Conservation (phyloP, 805 yeast genomes). For the Candida germanica region DNA sequence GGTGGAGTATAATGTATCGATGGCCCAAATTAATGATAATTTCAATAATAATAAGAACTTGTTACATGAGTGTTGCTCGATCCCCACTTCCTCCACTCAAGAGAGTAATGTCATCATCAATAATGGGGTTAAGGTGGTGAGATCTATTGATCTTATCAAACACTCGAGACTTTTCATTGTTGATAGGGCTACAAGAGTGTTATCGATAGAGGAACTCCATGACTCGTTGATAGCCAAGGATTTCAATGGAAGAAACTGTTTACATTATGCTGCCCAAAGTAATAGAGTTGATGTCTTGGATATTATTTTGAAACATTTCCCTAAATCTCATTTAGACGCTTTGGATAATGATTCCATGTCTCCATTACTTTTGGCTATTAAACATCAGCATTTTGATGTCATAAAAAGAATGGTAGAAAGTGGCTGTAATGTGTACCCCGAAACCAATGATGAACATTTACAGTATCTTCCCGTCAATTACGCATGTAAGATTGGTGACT, state of each 20-base stretch:
- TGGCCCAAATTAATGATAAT: slow-evolving; percentile 63
- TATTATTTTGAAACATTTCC: slow-evolving; percentile 38
- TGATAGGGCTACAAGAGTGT: slow-evolving; percentile 26
- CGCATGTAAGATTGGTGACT: slow-evolving; percentile 85
- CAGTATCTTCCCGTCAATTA: slow-evolving; percentile 76
- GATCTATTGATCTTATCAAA: slow-evolving; percentile 34
- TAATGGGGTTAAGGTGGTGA: slow-evolving; percentile 38
- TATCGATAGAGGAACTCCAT: slow-evolving; percentile 14
- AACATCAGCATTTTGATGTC: slow-evolving; percentile 53
- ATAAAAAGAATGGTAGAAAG: slow-evolving; percentile 29
- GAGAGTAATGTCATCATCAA: slow-evolving; percentile 39
- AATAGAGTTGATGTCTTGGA: slow-evolving; percentile 44
- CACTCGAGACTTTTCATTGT: slow-evolving; percentile 39
- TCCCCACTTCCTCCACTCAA: slow-evolving; percentile 32
- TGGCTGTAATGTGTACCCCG: slow-evolving; percentile 40
- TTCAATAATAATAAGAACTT: slow-evolving; percentile 57
- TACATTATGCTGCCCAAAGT: slow-evolving; percentile 79
- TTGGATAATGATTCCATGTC: slow-evolving; percentile 76
- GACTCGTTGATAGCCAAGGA: slow-evolving; percentile 44
- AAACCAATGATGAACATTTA: slow-evolving; percentile 48
- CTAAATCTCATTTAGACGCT: slow-evolving; percentile 40
- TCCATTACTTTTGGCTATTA: slow-evolving; percentile 77
- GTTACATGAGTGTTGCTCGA: slow-evolving; percentile 64
- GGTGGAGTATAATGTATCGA: slow-evolving; percentile 50
- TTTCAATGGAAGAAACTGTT: slow-evolving; percentile 72